phyloP scores from a whole-genome alignment of 75 land plant species.

The Sequoia sempervirens region DNA sequence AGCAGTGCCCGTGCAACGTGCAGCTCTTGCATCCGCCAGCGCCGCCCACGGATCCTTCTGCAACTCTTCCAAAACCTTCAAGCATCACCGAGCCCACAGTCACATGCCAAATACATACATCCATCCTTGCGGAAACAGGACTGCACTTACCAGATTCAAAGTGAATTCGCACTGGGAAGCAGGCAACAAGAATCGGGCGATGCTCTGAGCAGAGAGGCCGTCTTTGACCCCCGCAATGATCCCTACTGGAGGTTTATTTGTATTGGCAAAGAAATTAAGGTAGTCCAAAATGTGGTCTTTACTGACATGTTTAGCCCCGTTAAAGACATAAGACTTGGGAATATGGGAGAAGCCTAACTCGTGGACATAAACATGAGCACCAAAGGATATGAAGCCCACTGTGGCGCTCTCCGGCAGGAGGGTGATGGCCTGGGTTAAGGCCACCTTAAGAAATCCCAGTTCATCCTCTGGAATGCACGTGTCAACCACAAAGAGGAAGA shows the following conservation, averaged over 20 bases:
- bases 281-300: conserved; percentile 83
- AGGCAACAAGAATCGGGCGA: conserved; percentile 79
- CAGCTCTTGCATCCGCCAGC: conserved; percentile 65
- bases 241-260: conserved; percentile 37
- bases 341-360: conserved; percentile 86
- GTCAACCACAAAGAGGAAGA: conserved; percentile 86
- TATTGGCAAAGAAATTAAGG: conserved; percentile 45
- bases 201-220: conserved; percentile 71
- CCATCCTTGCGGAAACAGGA: background rate
- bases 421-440: conserved; percentile 76
- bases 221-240: conserved; percentile 87
- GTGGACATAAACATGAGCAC: conserved; percentile 77
- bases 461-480: conserved; percentile 95
- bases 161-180: conserved; percentile 84
- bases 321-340: conserved; percentile 82
- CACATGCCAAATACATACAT: background rate
- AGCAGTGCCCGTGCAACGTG: conserved; percentile 91
- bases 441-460: conserved; percentile 59
- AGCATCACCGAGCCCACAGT: background rate
- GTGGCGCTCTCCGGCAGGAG: conserved; percentile 56
- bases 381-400: conserved; percentile 78
- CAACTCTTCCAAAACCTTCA: conserved; percentile 83
- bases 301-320: conserved; percentile 64
- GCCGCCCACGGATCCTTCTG: conserved; percentile 92
- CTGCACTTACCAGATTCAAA: conserved; percentile 52